These are phyloP conservation scores for Aspergillus asperescens DNA, from an alignment of 495 filamentous ascomycete genomes.

Conservation along the genomic window DNA sequence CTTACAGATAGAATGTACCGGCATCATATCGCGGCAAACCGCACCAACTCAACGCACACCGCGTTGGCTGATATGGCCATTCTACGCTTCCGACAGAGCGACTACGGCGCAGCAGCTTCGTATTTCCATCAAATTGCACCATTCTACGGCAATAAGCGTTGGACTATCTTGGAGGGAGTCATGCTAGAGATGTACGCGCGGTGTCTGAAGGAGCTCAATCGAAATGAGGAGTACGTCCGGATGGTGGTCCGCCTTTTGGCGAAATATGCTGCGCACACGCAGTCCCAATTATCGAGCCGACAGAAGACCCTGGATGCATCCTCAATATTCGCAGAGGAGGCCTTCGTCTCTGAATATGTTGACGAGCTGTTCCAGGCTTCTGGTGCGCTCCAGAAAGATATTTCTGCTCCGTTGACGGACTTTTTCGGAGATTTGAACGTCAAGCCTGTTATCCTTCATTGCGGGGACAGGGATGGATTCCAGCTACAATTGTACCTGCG, in stretches of 20 bases:
- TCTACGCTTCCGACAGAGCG: conserved; percentile 63
- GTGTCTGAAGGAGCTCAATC: conserved; percentile 72
- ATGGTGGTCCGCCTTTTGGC: conserved; percentile 68
- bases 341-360: conserved; percentile 57
- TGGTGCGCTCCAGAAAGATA: conserved; percentile 54
- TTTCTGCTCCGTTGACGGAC: conserved; percentile 59
- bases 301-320: conserved; percentile 33
- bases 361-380: conserved; percentile 61
- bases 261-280: conserved; percentile 53
- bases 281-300: conserved; percentile 29
- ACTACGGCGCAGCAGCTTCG: conserved; percentile 67
- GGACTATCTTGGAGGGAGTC: conserved; percentile 71
- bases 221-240: conserved; percentile 73
- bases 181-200: conserved; percentile 82
- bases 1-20: conserved; percentile 66
- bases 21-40: conserved; percentile 70
- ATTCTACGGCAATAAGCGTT: conserved; percentile 74
- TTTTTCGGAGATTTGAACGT: conserved; percentile 71
- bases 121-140: conserved; percentile 79
- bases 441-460: conserved; percentile 64
- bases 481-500: conserved; percentile 62
- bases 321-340: conserved; percentile 45
- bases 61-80: conserved; percentile 82
- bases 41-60: conserved; percentile 66
- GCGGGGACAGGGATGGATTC: conserved; percentile 71